phyloP scores from a whole-genome alignment of 2,329 filamentous ascomycete genomes.

The Cylindrodendrum hubeiense region DNA sequence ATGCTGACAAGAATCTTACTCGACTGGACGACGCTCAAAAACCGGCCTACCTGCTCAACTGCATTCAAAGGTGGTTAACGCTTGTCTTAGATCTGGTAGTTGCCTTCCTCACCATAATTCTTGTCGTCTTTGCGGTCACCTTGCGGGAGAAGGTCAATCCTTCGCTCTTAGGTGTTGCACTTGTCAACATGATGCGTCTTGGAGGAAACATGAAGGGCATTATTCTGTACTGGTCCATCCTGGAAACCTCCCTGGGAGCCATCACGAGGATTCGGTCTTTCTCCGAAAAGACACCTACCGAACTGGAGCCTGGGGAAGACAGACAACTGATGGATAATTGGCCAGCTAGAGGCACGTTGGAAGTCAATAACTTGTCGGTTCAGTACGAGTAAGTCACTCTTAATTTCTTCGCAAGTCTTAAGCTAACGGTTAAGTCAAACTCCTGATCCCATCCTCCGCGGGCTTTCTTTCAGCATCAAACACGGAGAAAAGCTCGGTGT shows the following conservation, averaged over 20 bases:
- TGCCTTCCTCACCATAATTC: conserved; percentile 58
- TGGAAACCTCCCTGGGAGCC: conserved; percentile 48
- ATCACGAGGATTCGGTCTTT: conserved; percentile 46
- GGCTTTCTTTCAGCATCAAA: conserved; percentile 47
- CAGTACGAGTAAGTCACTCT: conserved; percentile 43
- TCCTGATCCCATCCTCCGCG: conserved; percentile 43
- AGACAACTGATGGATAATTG: conserved; percentile 31
- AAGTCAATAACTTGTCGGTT: conserved; percentile 40
- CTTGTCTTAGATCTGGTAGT: conserved; percentile 65
- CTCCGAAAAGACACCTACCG: conserved; percentile 41
- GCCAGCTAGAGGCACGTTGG: conserved; percentile 39
- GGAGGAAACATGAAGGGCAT: conserved; percentile 44
- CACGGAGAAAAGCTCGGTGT: conserved; percentile 55
- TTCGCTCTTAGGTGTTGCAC: conserved; percentile 51
- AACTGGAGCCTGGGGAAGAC: conserved; percentile 33
- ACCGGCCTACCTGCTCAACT: conserved; percentile 65
- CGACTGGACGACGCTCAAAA: conserved; percentile 62
- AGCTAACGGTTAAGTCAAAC: conserved; percentile 36
- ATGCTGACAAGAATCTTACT: conserved; percentile 51
- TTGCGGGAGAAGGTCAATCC: conserved; percentile 46
- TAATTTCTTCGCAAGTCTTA: not conserved
- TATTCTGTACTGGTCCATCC: conserved; percentile 44
- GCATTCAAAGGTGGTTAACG: conserved; percentile 65
- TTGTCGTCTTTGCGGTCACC: conserved; percentile 53
- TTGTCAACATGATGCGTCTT: conserved; percentile 51